These are phyloP conservation scores for Mariannaea elegans DNA, from an alignment of 2,329 filamentous ascomycete species.

Conservation along the genomic window DNA sequence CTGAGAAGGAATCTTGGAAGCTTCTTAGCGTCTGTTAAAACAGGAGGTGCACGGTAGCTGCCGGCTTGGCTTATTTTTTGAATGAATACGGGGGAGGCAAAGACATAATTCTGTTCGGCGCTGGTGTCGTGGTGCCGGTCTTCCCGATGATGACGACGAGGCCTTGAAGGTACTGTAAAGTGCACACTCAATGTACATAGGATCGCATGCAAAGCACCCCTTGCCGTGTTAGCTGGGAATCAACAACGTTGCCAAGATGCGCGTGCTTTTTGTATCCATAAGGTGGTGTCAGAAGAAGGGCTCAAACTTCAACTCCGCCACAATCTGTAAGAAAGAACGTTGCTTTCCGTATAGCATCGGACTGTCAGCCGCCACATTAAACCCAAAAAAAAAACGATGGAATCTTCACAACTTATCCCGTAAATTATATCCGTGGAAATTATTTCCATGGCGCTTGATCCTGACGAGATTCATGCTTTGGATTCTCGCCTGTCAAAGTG, in stretches of 20 bases:
- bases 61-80: conserved; percentile 39
- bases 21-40: neutral
- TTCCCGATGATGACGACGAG: conserved; percentile 5
- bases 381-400: too few relatives aligned
- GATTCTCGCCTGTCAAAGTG: conserved; percentile 17
- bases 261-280: neutral
- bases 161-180: neutral
- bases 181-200: neutral
- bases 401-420: too few relatives aligned
- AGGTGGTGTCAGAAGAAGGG: too few relatives aligned
- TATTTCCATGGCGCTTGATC: too few relatives aligned
- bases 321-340: too few relatives aligned
- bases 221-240: neutral
- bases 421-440: too few relatives aligned
- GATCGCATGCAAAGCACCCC: neutral
- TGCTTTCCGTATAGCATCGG: neutral
- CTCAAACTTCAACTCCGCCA: too few relatives aligned
- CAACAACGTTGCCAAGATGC: conserved; percentile 6
- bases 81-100: neutral
- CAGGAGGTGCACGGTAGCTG: conserved; percentile 15
- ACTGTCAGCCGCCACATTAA: neutral
- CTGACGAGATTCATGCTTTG: neutral
- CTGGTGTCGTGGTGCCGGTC: neutral
- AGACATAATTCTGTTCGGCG: too few relatives aligned
- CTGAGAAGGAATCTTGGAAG: conserved; percentile 5